Base-by-base conservation (phyloP, 2,329 filamentous ascomycete genomes). In the Fusarium sp. region DNA sequence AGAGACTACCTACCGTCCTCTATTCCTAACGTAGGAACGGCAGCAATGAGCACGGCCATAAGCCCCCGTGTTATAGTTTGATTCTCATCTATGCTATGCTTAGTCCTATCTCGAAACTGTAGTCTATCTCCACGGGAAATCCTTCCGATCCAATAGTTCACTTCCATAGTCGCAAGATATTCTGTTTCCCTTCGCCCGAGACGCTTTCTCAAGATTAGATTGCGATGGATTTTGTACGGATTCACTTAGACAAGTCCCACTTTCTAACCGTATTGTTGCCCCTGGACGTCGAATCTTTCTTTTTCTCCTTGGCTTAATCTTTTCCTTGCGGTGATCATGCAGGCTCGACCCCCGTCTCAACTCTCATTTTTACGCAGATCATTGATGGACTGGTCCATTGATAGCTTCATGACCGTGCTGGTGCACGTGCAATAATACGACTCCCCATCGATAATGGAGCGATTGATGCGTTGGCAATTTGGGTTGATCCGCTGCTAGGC, bases 311-410 rank as follows among this genome's bases (percentile, higher is more conserved):
- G 71, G 60, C 70, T 64, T 47, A 54, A 29, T 34, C 27, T 60
- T 68, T 52, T 65, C 73, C 73, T 71, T 75, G 71, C 57, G 73
- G 57, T 68, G 73, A 75, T 75, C 73, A 75, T 75, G 71, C 71
- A 67, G 43, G 66, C 68, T 64, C 47, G 52, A 61, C 56, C 61
- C 58, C 63, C 50, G 66, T 66, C 72, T 75, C 67, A 71, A 75
- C 69, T 64, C 34, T 65, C 43, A 58, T 66, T 53, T 49, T 54
- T 44, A 42, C 66, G 73, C 47, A 65, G 73, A 75, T 74, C 73
- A 67, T 50, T 57, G 53, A 62, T 68, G 29, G 47, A 56, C 43
- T 52, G 53, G 66, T 62, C 69, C 73, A 74, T 66, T 57, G 61
- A 65, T 60, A 54, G 24, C 44, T 54, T 55, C 61, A 34, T 58